Base-by-base conservation (phyloP, 2,329 filamentous ascomycete species). In the Sporothrix mexicana region DNA sequence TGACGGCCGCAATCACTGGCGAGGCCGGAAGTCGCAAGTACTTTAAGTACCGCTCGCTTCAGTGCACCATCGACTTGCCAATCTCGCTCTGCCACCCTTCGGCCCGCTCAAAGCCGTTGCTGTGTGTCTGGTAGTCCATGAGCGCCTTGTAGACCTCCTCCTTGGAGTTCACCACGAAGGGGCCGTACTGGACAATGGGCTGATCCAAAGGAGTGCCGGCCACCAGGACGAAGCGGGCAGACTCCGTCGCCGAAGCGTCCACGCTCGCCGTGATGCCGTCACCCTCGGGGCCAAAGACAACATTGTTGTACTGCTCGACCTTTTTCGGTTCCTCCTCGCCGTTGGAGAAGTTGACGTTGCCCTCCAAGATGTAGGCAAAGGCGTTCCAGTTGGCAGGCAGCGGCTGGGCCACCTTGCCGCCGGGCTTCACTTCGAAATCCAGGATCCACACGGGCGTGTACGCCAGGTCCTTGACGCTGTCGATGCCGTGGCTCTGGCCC, bases 361-460 rank as follows among this genome's bases (percentile, higher is more conserved):
- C 95, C 73, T 90, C 86, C n/a, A 98, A 85, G 3, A 90, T 91
- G 81, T 98, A 98, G 17, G 91, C 91, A 79, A 98, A 98, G 1
- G 93, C 90, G 80, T 97, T 98, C 93, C 94, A 98, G 41, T 90
- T 91, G 74, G 85, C 83, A 0, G 95, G 95, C 2, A 98, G 79
- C 5, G 88, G 82, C 83, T 98, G 95, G 25, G 85, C 86, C 76
- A 98, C 85, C 73, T 86, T 89, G 64, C 93, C 94, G 70, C 95
- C 95, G 0, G 95, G 94, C 78, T 89, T 84, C 70, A 98, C 88
- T 23, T 88, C 90, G 69, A 98, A 85, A 80, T 98, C 95, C 61
- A 98, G 86, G 75, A 97, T 86, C 95, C 95, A 98, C n/a, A 98
- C 94, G 0, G 96, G 96, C 1, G 95, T 98, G 82, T 98, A 85